These are phyloP conservation scores for Pythium myriotylum DNA, from an alignment of 352 stramenopile genomes.

Conservation along the genomic window DNA sequence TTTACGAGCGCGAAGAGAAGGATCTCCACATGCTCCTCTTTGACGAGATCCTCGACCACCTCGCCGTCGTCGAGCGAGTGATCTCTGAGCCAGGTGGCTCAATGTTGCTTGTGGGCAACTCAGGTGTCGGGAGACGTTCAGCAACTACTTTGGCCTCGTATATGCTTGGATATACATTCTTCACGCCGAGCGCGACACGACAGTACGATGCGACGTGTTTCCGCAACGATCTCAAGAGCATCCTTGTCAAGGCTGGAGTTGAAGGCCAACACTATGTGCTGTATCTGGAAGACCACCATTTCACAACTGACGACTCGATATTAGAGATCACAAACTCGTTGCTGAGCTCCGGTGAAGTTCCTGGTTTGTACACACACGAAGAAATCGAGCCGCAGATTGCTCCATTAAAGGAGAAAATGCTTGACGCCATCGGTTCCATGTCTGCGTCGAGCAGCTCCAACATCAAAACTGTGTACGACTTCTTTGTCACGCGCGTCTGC, in stretches of 20 bases:
- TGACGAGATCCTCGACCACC: conserved; percentile 90
- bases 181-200: conserved; percentile 78
- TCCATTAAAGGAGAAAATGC: conserved; percentile 89
- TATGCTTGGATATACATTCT: conserved; percentile 89
- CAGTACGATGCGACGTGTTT: conserved; percentile 81
- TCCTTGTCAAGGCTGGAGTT: conserved; percentile 84
- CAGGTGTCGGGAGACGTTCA: conserved; percentile 87
- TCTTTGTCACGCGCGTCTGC: conserved; percentile 91
- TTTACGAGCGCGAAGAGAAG: conserved; percentile 95
- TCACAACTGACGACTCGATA: conserved; percentile 83
- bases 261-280: conserved; percentile 87
- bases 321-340: conserved; percentile 93
- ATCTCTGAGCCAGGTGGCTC: conserved; percentile 86
- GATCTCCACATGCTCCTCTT: conserved; percentile 95
- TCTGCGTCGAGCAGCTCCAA: conserved; percentile 37
- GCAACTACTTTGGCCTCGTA: conserved; percentile 85
- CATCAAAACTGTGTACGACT: conserved; percentile 91
- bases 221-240: conserved; percentile 86
- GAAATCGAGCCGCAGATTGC: conserved; percentile 92
- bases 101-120: conserved; percentile 89
- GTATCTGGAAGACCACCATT: conserved; percentile 94
- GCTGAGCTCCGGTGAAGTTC: conserved; percentile 91
- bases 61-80: conserved; percentile 90
- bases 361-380: conserved; percentile 92
- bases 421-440: conserved; percentile 67